phyloP scores from a whole-genome alignment of 2,329 filamentous ascomycete species.

The Aspergillus versicolor region DNA sequence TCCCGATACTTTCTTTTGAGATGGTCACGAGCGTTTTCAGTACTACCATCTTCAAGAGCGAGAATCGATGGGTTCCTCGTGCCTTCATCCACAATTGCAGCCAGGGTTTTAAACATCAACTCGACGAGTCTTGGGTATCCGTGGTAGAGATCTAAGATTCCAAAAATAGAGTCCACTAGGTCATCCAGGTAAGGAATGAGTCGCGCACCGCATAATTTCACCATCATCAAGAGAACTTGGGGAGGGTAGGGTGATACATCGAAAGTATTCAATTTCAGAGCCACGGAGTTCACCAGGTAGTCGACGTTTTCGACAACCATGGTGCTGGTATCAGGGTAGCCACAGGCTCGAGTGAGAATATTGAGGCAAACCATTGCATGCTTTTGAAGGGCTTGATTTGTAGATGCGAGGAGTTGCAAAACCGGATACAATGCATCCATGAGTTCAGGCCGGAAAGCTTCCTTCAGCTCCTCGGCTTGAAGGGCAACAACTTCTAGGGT shows the following conservation, averaged over 20 bases:
- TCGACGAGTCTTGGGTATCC: slow-evolving; percentile 87
- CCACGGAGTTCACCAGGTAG: slow-evolving; percentile 93
- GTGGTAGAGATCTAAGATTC: slow-evolving; percentile 90
- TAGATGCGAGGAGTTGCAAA: slow-evolving; percentile 80
- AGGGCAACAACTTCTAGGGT: slow-evolving; percentile 79
- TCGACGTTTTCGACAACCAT: slow-evolving; percentile 90
- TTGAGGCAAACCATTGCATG: slow-evolving; percentile 86
- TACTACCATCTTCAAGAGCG: slow-evolving; percentile 38
- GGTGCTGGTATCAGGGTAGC: slow-evolving; percentile 70
- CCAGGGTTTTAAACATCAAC: slow-evolving; percentile 76
- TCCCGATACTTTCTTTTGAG: slow-evolving; percentile 31
- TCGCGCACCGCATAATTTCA: slow-evolving; percentile 76
- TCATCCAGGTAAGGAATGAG: slow-evolving; percentile 90
- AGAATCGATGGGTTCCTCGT: slow-evolving; percentile 56
- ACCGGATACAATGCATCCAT: slow-evolving; percentile 90
- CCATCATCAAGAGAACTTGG: slow-evolving; percentile 91
- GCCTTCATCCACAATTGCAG: slow-evolving; percentile 80
- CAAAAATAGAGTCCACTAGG: slow-evolving; percentile 85
- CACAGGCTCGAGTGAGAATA: slow-evolving; percentile 71
- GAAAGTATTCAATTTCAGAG: slow-evolving; percentile 83
- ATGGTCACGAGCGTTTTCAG: slow-evolving; percentile 24
- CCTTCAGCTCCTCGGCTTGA: slow-evolving; percentile 65
- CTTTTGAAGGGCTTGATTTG: slow-evolving; percentile 64
- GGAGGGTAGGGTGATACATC: slow-evolving; percentile 90
- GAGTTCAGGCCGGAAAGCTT: slow-evolving; percentile 76